Evolutionary conservation across 192 early-diverging fungal genomes (phyloP), one percentile per base, ranked within the genome.

Genomic region (Glomus cerebriforme): DNA sequence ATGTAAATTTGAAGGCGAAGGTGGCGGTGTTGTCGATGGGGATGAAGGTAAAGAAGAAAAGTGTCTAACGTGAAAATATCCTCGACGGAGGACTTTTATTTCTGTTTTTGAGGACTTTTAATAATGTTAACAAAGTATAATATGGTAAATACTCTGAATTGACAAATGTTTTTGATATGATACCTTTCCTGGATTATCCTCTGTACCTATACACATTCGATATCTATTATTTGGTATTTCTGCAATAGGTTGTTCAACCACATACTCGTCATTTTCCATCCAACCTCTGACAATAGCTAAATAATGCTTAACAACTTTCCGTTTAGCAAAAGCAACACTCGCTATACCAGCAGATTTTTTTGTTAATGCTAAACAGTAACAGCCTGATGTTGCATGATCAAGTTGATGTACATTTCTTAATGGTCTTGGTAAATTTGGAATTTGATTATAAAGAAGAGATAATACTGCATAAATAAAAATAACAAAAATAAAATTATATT

Each of bases 371-470:
- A 85, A 54, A 29, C 82, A 72, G 49, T 80, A 85, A 7, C 83
- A 72, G 9, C 84, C 84, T 6, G 84, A 85, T 19, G 84, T 85
- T 13, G 84, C 80, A 65, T 83, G 83, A 66, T 85, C 84, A 15
- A 85, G 29, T 58, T 85, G 84, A 71, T 85, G 84, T 9, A 83
- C 80, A 60, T 85, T 83, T 9, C 79, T 71, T 27, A 85, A 77
- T 35, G 64, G 60, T 26, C 45, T 79, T 45, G 80, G 75, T 26
- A 83, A 63, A 8, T 37, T 34, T 54, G 82, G 80, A 45, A 73
- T 62, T 27, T 83, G 82, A 24, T 75, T 43, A 27, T 63, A 62
- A 37, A 85, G 49, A 54, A 79, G 29, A 6, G 73, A 80, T 49
- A 75, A 60, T 26, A 77, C 75, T 64, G 29, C 22, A 39, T 39